Base-by-base conservation (phyloP, 1,284 basidiomycete species). In the Cystobasidium sp. region DNA sequence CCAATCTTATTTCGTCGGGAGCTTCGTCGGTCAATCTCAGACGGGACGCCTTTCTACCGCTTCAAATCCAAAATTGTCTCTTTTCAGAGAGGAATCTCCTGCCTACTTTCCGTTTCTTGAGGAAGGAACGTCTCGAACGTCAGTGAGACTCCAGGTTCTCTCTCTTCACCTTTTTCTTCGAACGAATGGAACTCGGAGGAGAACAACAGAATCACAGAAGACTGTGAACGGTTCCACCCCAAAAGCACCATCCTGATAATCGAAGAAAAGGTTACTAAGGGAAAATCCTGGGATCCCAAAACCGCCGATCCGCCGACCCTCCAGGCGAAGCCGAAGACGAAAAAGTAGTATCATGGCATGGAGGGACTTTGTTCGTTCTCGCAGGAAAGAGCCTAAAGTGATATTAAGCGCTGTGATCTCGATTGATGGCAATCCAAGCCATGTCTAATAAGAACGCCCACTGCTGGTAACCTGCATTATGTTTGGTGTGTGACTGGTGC, bases 11-110 rank as follows among this genome's bases (percentile, higher is more conserved):
- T 56, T 59, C 43, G 56, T 59, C 49, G 64, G 37, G 49, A 66
- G 64, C 64, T 66, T 66, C 64, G 51, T 37, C 64, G 53, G 12
- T 53, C n/a, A 41, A 10, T 37, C 49, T 55, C 43, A 52, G 51
- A 53, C 64, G 64, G 64, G 51, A 66, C 64, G 64, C 51, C 64
- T 66, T 66, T 66, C 64, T 37, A 66, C 64, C 64, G 64, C 64
- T 55, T 66, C 64, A 66, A 66, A 43, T 43, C 51, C 18, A 31
- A 31, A 31, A 31, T 31, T 31, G 5, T 31, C 31, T 31, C 31
- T 31, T 31, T 31, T 31, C 31, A 31, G 31, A 31, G 31, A 31
- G 31, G 31, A 31, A 31, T 37, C 64, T 52, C 64, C 64, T 52
- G 64, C 64, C 64, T 66, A 53, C 64, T 55, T 53, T 55, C 64